Percentiles rank a stretch among this genome's conserved stretches.
Evolutionary conservation across 1,284 basidiomycete genomes (phyloP).

Genomic region (Rhodotorula mucilaginosa): DNA sequence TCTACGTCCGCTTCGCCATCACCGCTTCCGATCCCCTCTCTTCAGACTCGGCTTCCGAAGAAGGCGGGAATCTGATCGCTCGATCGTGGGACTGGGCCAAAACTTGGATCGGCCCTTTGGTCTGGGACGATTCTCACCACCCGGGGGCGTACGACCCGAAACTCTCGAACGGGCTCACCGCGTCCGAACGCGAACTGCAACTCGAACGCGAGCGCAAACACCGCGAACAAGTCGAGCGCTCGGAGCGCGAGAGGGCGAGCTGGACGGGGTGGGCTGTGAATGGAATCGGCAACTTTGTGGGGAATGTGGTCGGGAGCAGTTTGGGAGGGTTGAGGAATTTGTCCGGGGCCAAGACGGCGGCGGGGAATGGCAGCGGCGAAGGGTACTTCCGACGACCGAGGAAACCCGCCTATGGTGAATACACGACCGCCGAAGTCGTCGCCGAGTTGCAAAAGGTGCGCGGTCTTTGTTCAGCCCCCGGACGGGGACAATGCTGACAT

Average conservation of each 20-base stretch:
- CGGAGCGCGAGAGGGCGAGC: not conserved
- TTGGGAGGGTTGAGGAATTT: not conserved
- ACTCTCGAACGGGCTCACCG: constrained; percentile 2
- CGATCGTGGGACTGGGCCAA: constrained; percentile 28
- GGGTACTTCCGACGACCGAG: constrained; percentile 28
- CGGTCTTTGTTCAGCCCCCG: too few relatives aligned
- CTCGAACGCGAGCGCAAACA: not conserved
- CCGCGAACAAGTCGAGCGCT: not conserved
- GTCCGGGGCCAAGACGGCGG: too few relatives aligned
- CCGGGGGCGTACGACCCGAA: constrained; percentile 21
- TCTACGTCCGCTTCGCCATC: constrained; percentile 36
- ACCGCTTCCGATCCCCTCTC: constrained; percentile 12
- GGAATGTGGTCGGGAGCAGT: constrained; percentile 11
- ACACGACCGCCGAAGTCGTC: constrained; percentile 31
- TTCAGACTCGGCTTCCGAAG: not conserved
- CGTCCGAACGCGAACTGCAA: not conserved
- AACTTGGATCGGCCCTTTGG: constrained; percentile 28
- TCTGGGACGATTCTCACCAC: constrained; percentile 32
- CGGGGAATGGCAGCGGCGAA: not conserved
- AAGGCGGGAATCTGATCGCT: not conserved
- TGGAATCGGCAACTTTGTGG: not conserved
- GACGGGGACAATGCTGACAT: too few relatives aligned
- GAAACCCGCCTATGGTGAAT: constrained; percentile 38
- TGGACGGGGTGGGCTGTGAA: constrained; percentile 18
- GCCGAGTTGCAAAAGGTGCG: constrained; percentile 39